phyloP scores from a whole-genome alignment of 345 rosid genomes.

The Salix suchowensis region DNA sequence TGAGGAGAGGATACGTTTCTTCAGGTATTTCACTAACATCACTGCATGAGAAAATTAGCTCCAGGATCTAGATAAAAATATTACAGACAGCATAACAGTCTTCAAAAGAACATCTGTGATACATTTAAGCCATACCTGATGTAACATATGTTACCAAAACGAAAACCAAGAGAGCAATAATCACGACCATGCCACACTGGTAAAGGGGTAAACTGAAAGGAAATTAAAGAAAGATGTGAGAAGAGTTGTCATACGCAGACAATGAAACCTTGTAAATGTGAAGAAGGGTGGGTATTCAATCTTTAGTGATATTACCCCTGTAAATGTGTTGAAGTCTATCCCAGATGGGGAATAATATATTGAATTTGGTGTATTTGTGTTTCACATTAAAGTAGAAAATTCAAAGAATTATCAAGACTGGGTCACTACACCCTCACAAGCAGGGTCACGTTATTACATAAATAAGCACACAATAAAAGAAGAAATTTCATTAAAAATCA shows the following conservation, averaged over 20 bases:
- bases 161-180: constrained; percentile 88
- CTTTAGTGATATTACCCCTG: no score
- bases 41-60: constrained; percentile 35
- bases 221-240: background rate
- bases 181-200: constrained; percentile 91
- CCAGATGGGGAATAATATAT: no score
- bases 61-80: background rate
- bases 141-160: constrained; percentile 80
- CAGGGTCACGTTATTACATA: background rate
- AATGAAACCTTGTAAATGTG: background rate
- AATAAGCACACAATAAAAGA: background rate
- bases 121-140: constrained; percentile 49
- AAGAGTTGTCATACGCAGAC: background rate
- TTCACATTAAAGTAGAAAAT: background rate
- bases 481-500: no score
- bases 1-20: constrained; percentile 79
- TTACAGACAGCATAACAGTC: background rate
- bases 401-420: background rate
- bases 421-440: background rate
- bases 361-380: no score
- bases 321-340: no score
- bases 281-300: no score
- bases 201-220: constrained; percentile 68
- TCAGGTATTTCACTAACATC: constrained; percentile 89
- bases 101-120: background rate